Evolutionary conservation across 352 stramenopile genomes (phyloP).

Genomic region (Pythium periplocum): DNA sequence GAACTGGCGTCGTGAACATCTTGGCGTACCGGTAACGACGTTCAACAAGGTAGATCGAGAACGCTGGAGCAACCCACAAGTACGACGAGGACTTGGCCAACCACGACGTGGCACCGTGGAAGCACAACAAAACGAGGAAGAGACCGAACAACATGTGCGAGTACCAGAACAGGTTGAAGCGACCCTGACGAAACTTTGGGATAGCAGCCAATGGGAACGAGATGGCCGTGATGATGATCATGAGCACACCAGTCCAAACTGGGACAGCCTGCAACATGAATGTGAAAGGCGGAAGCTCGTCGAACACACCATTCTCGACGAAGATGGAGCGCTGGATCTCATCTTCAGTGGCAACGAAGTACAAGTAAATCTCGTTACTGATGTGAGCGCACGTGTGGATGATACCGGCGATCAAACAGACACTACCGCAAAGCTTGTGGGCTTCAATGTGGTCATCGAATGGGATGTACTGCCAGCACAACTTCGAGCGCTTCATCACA

Average conservation of each 20-base stretch:
- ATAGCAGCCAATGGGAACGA: constrained; percentile 68
- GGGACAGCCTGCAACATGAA: constrained; percentile 63
- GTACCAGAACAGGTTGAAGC: constrained; percentile 82
- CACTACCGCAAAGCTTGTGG: constrained; percentile 70
- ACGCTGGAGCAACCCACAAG: constrained; percentile 59
- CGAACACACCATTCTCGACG: constrained; percentile 38
- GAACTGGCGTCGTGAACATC: constrained; percentile 53
- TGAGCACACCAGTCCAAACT: constrained; percentile 62
- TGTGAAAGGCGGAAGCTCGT: constrained; percentile 52
- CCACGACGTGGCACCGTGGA: constrained; percentile 68
- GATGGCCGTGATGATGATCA: constrained; percentile 60
- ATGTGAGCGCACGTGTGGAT: constrained; percentile 63
- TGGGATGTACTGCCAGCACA: constrained; percentile 70
- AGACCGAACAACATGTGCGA: constrained; percentile 75
- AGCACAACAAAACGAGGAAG: constrained; percentile 58
- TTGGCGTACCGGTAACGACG: constrained; percentile 69
- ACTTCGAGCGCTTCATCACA: constrained; percentile 57
- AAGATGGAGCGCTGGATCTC: constrained; percentile 60
- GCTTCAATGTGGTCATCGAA: constrained; percentile 80
- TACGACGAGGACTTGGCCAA: constrained; percentile 50
- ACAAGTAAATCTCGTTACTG: constrained; percentile 67
- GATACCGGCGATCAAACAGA: constrained; percentile 47
- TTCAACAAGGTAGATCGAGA: constrained; percentile 67
- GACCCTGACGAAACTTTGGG: constrained; percentile 65
- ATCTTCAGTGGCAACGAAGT: constrained; percentile 55